Evolutionary conservation across 345 rosid species (phyloP).

Genomic region (Leavenworthia alabamica): DNA sequence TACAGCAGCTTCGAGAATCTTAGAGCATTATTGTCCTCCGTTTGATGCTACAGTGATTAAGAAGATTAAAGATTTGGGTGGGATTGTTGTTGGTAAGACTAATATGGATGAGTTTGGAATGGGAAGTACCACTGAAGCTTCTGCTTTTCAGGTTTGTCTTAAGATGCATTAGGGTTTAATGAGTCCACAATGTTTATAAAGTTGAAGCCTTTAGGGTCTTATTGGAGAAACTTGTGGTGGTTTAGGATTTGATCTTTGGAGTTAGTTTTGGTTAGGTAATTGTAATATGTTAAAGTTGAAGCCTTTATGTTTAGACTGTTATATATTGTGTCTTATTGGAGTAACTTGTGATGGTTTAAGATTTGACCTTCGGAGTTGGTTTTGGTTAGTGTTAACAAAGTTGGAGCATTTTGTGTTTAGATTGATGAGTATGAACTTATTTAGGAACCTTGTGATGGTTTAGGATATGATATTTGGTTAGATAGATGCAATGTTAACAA

Average conservation of each 20-base stretch:
- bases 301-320: too few species aligned
- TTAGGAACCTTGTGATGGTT: background rate
- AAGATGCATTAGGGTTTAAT: background rate
- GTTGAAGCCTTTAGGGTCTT: background rate
- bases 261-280: background rate
- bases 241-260: background rate
- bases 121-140: slow-evolving; percentile 88
- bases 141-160: slow-evolving; percentile 66
- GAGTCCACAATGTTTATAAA: background rate
- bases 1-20: slow-evolving; percentile 71
- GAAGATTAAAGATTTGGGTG: slow-evolving; percentile 60
- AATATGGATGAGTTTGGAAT: slow-evolving; percentile 93
- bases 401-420: background rate
- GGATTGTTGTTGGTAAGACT: slow-evolving; percentile 79
- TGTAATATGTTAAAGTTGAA: too few species aligned
- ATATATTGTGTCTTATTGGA: too few species aligned
- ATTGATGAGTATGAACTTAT: background rate
- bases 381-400: slow-evolving; percentile 23
- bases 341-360: slow-evolving; percentile 12
- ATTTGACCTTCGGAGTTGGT: slow-evolving; percentile 9
- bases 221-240: background rate
- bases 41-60: slow-evolving; percentile 75
- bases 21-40: slow-evolving; percentile 65
- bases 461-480: background rate
- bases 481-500: background rate